A percentile compares a stretch with the other conserved stretches of the same genome.
These are phyloP conservation scores for Kodamaea fukazawae DNA, from an alignment of 805 yeast genomes.

Conservation along the genomic window DNA sequence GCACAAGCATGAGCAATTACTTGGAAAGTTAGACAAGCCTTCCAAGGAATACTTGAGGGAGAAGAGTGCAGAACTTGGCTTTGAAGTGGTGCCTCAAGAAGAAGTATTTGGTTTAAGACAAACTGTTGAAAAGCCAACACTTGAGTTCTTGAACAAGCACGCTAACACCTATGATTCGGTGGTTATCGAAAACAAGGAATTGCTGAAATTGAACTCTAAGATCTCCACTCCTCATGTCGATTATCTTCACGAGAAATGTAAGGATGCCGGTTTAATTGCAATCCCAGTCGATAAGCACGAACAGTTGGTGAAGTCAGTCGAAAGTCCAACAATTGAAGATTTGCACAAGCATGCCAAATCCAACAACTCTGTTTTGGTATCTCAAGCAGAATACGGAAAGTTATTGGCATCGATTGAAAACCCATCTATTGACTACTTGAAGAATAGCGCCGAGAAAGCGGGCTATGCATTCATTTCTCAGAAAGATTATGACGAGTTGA, in stretches of 20 bases:
- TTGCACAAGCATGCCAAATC: constrained; percentile 23
- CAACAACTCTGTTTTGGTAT: constrained; percentile 9
- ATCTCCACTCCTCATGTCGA: background rate
- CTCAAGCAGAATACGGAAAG: constrained; percentile 12
- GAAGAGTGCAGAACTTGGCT: constrained; percentile 7
- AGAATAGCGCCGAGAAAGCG: constrained; percentile 18
- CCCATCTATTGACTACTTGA: constrained; percentile 31
- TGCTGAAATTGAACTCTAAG: constrained; percentile 12
- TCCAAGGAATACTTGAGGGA: constrained; percentile 11
- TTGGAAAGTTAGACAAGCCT: constrained; percentile 10
- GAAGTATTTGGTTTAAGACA: constrained; percentile 20
- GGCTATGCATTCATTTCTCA: constrained; percentile 12
- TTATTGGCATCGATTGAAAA: constrained; percentile 11
- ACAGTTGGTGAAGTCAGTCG: constrained; percentile 13
- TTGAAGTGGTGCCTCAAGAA: constrained; percentile 9
- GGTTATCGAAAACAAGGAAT: constrained; percentile 14
- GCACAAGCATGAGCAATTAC: constrained; percentile 12
- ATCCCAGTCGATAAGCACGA: constrained; percentile 7
- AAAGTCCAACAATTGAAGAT: constrained; percentile 29
- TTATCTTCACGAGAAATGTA: constrained; percentile 2
- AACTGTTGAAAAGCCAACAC: constrained; percentile 13
- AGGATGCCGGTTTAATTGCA: constrained; percentile 2
- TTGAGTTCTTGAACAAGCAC: constrained; percentile 10
- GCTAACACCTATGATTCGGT: constrained; percentile 5
- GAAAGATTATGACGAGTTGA: constrained; percentile 15